These are phyloP conservation scores for Symbiodinium natans DNA, from an alignment of 73 alveolate species.

Conservation along the genomic window DNA sequence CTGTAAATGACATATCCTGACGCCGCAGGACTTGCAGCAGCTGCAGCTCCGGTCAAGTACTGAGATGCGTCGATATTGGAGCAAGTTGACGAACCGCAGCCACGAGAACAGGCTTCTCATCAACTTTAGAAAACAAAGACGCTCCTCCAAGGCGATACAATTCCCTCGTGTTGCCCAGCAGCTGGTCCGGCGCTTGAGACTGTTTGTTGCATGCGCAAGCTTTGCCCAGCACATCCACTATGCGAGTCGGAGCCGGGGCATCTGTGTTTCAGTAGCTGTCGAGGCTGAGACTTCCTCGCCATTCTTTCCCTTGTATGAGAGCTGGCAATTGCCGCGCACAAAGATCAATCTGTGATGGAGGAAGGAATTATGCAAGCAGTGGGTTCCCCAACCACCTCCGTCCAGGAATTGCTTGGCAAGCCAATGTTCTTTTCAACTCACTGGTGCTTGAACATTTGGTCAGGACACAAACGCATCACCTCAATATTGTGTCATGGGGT, in stretches of 20 bases:
- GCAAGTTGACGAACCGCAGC: too few relatives aligned
- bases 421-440: background rate
- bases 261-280: too few relatives aligned
- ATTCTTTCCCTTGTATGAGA: background rate
- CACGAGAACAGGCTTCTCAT: too few relatives aligned
- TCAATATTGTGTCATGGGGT: too few relatives aligned
- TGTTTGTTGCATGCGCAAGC: too few relatives aligned
- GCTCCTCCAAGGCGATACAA: background rate
- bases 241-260: too few relatives aligned
- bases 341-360: background rate
- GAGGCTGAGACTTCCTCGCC: background rate
- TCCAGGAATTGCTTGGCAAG: background rate
- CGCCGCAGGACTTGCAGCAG: background rate
- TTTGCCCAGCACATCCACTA: too few relatives aligned
- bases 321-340: background rate
- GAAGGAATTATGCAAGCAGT: background rate
- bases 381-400: background rate
- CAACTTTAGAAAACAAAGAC: too few relatives aligned
- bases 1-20: background rate
- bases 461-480: too few relatives aligned
- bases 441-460: background rate
- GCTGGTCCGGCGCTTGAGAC: background rate
- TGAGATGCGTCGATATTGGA: too few relatives aligned
- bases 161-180: background rate
- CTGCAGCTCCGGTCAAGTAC: background rate